Percentiles rank a stretch among this genome's conserved stretches.
These are phyloP conservation scores for Hypoxylon sp. DNA, from an alignment of 2,329 filamentous ascomycete genomes.

Conservation along the genomic window DNA sequence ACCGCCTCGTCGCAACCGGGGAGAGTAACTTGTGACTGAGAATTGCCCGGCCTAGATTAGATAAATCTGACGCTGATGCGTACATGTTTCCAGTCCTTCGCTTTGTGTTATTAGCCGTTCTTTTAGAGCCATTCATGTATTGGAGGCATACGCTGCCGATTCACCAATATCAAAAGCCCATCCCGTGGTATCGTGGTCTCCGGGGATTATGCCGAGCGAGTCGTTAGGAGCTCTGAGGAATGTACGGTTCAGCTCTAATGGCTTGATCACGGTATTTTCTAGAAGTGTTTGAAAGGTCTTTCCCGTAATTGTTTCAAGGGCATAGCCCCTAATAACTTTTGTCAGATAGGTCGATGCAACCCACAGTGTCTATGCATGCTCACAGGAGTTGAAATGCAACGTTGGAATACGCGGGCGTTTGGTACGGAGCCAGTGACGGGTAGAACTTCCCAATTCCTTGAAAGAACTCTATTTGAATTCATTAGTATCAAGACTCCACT, in stretches of 20 bases:
- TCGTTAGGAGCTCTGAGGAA: slow-evolving; percentile 52
- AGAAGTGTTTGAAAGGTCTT: slow-evolving; percentile 56
- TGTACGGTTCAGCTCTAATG: slow-evolving; percentile 58
- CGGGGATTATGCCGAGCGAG: slow-evolving; percentile 57
- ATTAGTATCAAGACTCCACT: slow-evolving; percentile 21
- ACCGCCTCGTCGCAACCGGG: slow-evolving; percentile 54
- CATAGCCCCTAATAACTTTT: slow-evolving; percentile 55
- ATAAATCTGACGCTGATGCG: slow-evolving; percentile 54
- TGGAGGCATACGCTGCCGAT: slow-evolving; percentile 47
- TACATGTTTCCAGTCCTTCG: slow-evolving; percentile 57
- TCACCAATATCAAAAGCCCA: slow-evolving; percentile 52
- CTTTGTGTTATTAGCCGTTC: slow-evolving; percentile 34
- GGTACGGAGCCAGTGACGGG: slow-evolving; percentile 49
- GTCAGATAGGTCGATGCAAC: slow-evolving; percentile 49
- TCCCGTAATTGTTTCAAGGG: slow-evolving; percentile 58
- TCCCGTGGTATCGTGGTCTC: slow-evolving; percentile 47
- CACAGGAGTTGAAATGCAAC: slow-evolving; percentile 53
- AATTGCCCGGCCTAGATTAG: slow-evolving; percentile 52
- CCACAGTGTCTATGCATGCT: slow-evolving; percentile 42
- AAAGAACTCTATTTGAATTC: slow-evolving; percentile 47
- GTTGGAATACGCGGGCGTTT: slow-evolving; percentile 51
- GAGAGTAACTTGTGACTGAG: slow-evolving; percentile 56
- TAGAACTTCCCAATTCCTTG: slow-evolving; percentile 49
- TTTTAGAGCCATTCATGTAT: neutral
- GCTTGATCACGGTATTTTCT: slow-evolving; percentile 55